phyloP scores from a whole-genome alignment of 2,329 filamentous ascomycete species.

The Colletotrichum agaves region DNA sequence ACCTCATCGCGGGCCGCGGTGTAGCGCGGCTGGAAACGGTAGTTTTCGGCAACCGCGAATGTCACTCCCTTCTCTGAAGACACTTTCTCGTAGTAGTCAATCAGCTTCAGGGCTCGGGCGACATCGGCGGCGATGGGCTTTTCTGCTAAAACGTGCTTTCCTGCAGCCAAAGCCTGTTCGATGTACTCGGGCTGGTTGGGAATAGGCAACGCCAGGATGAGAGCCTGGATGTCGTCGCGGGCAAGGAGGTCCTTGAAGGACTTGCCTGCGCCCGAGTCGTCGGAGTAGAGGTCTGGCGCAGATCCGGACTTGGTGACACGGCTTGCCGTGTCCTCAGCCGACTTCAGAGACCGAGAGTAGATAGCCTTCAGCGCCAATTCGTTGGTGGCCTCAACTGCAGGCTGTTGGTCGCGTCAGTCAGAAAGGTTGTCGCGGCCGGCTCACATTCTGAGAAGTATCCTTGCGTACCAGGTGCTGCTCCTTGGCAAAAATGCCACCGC shows the following conservation, averaged over 20 bases:
- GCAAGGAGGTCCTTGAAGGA: constrained; percentile 62
- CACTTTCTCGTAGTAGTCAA: constrained; percentile 48
- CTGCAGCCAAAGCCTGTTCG: constrained; percentile 67
- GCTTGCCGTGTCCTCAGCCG: constrained; percentile 60
- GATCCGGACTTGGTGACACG: constrained; percentile 47
- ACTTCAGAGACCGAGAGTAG: constrained; percentile 71
- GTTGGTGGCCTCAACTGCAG: constrained; percentile 66
- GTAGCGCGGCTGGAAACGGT: constrained; percentile 70
- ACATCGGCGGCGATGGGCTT: constrained; percentile 75
- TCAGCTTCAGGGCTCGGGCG: constrained; percentile 52
- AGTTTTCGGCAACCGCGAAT: constrained; percentile 78
- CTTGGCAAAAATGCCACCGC: constrained; percentile 71
- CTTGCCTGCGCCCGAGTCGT: constrained; percentile 59
- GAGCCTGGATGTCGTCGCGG: constrained; percentile 63
- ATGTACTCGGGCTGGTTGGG: constrained; percentile 67
- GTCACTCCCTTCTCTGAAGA: constrained; percentile 48
- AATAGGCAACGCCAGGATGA: constrained; percentile 73
- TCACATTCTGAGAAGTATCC: neutral
- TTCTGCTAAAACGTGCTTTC: constrained; percentile 77
- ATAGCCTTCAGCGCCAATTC: constrained; percentile 69
- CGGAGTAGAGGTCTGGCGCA: constrained; percentile 65
- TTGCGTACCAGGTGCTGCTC: constrained; percentile 64
- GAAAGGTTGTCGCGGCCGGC: neutral
- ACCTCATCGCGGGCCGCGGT: constrained; percentile 55
- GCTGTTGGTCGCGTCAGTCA: constrained; percentile 46